Conservation (phyloP, 352 stramenopile species). For the Phytophthora hybrid region DNA sequence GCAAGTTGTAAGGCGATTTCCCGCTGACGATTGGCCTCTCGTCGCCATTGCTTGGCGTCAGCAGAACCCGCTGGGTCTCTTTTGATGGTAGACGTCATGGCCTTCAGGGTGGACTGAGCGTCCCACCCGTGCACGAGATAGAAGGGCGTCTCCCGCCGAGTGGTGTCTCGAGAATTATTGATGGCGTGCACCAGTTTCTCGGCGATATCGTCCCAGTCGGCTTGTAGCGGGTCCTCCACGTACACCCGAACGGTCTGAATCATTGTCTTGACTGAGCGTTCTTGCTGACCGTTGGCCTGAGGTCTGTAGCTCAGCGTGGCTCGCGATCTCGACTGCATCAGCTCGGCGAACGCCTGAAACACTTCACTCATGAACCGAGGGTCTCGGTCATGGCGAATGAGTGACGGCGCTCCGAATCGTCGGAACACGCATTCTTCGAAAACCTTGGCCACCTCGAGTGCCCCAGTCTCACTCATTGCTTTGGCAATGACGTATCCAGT, state of each 20-base stretch:
- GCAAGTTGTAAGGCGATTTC: background rate
- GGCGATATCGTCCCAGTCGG: background rate
- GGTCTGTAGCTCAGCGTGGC: no score
- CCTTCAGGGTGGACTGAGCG: background rate
- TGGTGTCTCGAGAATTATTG: no score
- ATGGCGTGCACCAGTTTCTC: background rate
- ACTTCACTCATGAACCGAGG: no score
- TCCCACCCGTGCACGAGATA: background rate
- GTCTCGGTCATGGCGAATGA: background rate
- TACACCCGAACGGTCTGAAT: background rate
- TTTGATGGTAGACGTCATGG: background rate
- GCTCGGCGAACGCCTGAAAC: no score
- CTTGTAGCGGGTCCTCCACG: background rate
- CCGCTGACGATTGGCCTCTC: constrained; percentile 1
- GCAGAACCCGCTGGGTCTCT: background rate
- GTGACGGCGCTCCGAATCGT: background rate
- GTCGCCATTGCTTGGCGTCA: background rate
- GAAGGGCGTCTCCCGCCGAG: background rate
- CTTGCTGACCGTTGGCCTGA: no score
- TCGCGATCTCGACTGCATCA: no score
- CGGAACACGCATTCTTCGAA: constrained; percentile 4
- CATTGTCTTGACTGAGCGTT: no score
- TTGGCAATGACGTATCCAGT: background rate
- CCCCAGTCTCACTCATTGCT: background rate
- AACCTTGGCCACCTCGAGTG: background rate